Evolutionary conservation across 2,329 filamentous ascomycete genomes (phyloP), one percentile per base, ranked within the genome.

Genomic region (Colletotrichum australisinense): DNA sequence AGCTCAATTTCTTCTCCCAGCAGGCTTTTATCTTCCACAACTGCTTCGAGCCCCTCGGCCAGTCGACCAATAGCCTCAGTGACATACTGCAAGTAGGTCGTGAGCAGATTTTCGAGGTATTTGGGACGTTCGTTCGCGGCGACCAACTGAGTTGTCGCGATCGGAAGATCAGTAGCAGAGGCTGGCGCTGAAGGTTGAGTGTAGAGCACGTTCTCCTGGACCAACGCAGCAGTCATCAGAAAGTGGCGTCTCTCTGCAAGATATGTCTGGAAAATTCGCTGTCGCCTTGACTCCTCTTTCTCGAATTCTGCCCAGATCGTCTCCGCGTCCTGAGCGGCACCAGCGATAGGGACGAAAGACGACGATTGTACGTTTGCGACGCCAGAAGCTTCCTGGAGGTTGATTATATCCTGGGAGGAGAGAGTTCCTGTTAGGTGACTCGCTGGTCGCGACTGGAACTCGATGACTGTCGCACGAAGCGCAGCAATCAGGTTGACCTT

Each of bases 381-480:
- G 24, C 93, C 93, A 14, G 93, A 90, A 19, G 93, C 93, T 78
- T 93, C 93, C 78, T 93, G 92, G 58, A 97, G 84, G 78, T 94
- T 95, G 69, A 92, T 88, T 19, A 91, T 87, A 85, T 97, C 94
- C 77, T 97, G 94, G 59, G 92, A 91, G 0, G 94, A 95, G 69
- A 96, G 90, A 1, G 91, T 90, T 16, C 89, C 89, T 55, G 91
- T 86, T 1, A 98, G 88, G 77, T 95, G 92, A 58, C 88, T 87
- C n/a, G 90, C 87, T n/a, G 95, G 86, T 46, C 95, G 91, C 75
- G 89, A 90, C 83, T 98, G 96, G 87, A 93, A 94, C 87, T 98
- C 97, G 58, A 97, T 84, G 7, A 97, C 86, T 3, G 92, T 92
- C 56, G 97, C 87, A 73, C 97, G 91, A 78, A 99, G 86, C 30